These are phyloP conservation scores for Lavandula angustifolia DNA, from an alignment of 257 asterid species.

Conservation along the genomic window DNA sequence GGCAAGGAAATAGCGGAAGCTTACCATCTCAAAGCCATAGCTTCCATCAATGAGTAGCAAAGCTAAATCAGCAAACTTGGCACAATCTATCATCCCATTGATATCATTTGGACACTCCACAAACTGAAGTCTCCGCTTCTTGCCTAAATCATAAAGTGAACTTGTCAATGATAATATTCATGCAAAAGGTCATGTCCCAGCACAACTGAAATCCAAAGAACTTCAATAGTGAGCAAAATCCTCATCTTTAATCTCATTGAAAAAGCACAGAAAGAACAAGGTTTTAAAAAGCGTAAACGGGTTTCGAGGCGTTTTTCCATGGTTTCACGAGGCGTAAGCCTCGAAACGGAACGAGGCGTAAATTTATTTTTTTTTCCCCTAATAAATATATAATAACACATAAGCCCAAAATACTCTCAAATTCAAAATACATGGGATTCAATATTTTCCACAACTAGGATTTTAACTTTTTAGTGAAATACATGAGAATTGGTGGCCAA, in stretches of 20 bases:
- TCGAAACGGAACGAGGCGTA: no score
- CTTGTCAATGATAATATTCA: conserved; percentile 21
- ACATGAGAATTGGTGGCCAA: no score
- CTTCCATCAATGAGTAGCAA: conserved; percentile 95
- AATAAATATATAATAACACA: no score
- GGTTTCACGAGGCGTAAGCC: no score
- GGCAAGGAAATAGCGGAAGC: conserved; percentile 18
- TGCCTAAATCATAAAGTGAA: conserved; percentile 55
- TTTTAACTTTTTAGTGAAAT: no score
- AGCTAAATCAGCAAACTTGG: conserved; percentile 90
- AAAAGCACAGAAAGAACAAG: conserved; percentile 24
- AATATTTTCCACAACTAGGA: no score
- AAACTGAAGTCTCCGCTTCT: conserved; percentile 88
- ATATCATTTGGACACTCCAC: conserved; percentile 98
- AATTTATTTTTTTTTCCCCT: no score
- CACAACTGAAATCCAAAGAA: not conserved
- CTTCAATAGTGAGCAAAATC: conserved; percentile 1
- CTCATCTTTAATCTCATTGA: not conserved
- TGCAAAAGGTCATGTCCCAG: not conserved
- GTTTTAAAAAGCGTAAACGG: no score
- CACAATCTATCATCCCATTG: conserved; percentile 99
- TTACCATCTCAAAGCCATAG: conserved; percentile 99
- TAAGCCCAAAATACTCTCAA: no score
- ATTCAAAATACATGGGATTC: no score
- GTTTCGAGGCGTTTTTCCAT: no score